These are phyloP conservation scores for Diplocarpon rosae DNA, from an alignment of 2,329 filamentous ascomycete genomes.

Conservation along the genomic window DNA sequence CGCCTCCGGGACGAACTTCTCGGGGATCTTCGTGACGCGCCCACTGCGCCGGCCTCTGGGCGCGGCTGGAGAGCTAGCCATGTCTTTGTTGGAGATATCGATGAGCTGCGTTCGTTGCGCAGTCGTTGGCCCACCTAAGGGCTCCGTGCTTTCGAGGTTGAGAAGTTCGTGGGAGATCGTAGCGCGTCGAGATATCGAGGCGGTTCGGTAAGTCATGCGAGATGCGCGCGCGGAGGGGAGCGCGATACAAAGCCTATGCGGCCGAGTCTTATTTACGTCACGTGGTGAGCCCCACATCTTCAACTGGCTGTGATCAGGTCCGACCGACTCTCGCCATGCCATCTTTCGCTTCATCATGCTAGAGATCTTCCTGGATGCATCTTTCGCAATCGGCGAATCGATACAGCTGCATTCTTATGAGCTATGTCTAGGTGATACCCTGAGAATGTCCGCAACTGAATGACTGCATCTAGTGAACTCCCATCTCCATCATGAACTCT, in stretches of 20 bases:
- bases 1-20: slow-evolving; percentile 46
- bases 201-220: slow-evolving; percentile 11
- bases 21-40: slow-evolving; percentile 51
- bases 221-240: slow-evolving; percentile 8
- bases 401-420: too few relatives aligned
- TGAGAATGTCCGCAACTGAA: too few relatives aligned
- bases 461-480: not conserved
- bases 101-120: slow-evolving; percentile 36
- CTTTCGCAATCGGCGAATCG: too few relatives aligned
- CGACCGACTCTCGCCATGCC: too few relatives aligned
- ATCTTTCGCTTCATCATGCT: too few relatives aligned
- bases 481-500: slow-evolving; percentile 16
- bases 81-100: slow-evolving; percentile 42
- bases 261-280: not conserved
- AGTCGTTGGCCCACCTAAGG: slow-evolving; percentile 29
- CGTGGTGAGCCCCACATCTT: not conserved
- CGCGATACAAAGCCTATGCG: too few relatives aligned
- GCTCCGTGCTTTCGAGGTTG: slow-evolving; percentile 6
- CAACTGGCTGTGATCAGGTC: too few relatives aligned
- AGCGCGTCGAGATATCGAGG: slow-evolving; percentile 13
- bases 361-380: too few relatives aligned
- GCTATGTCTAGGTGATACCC: not conserved
- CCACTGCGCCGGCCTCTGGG: slow-evolving; percentile 47
- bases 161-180: slow-evolving; percentile 1
- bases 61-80: slow-evolving; percentile 40